Conservation (phyloP, 495 filamentous ascomycete genomes). For the Penicillium pancosmium region DNA sequence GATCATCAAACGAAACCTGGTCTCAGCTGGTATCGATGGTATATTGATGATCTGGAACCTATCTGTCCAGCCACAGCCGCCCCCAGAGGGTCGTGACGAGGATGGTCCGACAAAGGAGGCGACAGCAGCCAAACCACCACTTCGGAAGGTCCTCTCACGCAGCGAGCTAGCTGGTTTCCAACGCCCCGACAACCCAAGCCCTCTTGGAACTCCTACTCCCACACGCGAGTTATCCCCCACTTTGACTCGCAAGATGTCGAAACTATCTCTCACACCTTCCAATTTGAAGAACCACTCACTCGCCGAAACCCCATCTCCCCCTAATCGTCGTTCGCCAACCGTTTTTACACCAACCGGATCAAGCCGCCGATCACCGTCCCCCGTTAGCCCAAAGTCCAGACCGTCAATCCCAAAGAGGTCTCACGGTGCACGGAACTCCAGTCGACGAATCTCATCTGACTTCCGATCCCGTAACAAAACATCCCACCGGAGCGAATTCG, state of each 20-base stretch:
- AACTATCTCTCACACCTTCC: slow-evolving; percentile 41
- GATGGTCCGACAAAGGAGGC: slow-evolving; percentile 55
- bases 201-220: slow-evolving; percentile 53
- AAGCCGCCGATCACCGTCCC: slow-evolving; percentile 49
- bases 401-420: slow-evolving; percentile 22
- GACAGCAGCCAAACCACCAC: slow-evolving; percentile 62
- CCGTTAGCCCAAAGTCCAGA: slow-evolving; percentile 40
- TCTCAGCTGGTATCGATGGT: slow-evolving; percentile 81
- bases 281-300: slow-evolving; percentile 31
- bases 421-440: slow-evolving; percentile 21
- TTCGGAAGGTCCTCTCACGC: slow-evolving; percentile 74
- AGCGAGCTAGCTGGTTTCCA: slow-evolving; percentile 79
- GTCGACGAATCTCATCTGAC: slow-evolving; percentile 61
- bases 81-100: slow-evolving; percentile 39
- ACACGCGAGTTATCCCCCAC: slow-evolving; percentile 65
- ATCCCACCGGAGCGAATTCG: slow-evolving; percentile 56
- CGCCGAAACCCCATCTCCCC: slow-evolving; percentile 35
- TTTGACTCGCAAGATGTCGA: slow-evolving; percentile 59
- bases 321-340: slow-evolving; percentile 41
- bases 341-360: slow-evolving; percentile 28
- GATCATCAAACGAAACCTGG: slow-evolving; percentile 50
- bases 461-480: slow-evolving; percentile 57
- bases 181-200: slow-evolving; percentile 44
- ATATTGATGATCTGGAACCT: slow-evolving; percentile 85
- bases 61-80: slow-evolving; percentile 42